phyloP scores from a whole-genome alignment of 2,329 filamentous ascomycete species.

The Pestalotiopsis sp. region DNA sequence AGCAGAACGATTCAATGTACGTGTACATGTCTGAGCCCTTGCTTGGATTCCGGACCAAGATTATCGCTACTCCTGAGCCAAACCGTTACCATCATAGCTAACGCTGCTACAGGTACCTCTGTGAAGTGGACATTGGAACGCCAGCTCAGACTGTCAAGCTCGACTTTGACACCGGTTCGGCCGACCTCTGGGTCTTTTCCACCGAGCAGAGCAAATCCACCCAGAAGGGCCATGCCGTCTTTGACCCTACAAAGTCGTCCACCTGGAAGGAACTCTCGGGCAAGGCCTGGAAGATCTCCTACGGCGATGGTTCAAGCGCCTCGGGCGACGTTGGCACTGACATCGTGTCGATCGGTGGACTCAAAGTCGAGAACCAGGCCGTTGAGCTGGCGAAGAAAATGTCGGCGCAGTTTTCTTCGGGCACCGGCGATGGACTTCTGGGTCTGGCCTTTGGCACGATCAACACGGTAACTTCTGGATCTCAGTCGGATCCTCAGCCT shows the following conservation, averaged over 20 bases:
- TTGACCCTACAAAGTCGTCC: conserved; percentile 62
- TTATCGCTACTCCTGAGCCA: background rate
- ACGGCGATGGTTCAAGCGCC: conserved; percentile 70
- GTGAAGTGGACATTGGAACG: conserved; percentile 65
- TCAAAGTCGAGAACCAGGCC: conserved; percentile 63
- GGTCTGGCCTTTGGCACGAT: conserved; percentile 68
- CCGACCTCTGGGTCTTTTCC: conserved; percentile 71
- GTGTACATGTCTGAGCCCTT: background rate
- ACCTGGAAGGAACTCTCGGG: conserved; percentile 55
- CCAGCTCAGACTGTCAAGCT: conserved; percentile 64
- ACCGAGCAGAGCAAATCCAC: conserved; percentile 45
- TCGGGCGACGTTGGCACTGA: conserved; percentile 69
- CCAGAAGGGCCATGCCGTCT: conserved; percentile 54
- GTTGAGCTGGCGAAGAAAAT: conserved; percentile 66
- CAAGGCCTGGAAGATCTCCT: conserved; percentile 66
- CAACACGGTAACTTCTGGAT: conserved; percentile 57
- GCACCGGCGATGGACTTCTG: conserved; percentile 65
- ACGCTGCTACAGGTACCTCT: conserved; percentile 55
- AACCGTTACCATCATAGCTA: background rate
- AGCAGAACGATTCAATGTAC: conserved; percentile 63
- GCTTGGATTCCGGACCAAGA: background rate
- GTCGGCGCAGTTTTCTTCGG: conserved; percentile 58
- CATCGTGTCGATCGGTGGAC: conserved; percentile 61
- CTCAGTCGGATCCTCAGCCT: conserved; percentile 50
- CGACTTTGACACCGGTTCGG: conserved; percentile 73